Evolutionary conservation across 768 basidiomycete species (phyloP), one percentile per base, ranked within the genome.

Genomic region (Gloeostereum incarnatum): DNA sequence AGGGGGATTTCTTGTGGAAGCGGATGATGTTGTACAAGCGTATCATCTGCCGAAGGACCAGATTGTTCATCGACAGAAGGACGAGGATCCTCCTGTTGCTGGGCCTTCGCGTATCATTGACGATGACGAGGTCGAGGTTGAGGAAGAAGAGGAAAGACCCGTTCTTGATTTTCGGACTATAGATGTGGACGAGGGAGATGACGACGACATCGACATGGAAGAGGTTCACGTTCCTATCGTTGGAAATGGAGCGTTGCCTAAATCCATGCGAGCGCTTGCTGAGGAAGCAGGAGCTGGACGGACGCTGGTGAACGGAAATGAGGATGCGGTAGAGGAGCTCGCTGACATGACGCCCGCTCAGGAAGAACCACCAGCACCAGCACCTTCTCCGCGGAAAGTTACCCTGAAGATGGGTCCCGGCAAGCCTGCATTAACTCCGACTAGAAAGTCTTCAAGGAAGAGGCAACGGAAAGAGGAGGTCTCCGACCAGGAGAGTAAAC

Each of bases 21-120:
- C 76, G 5, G 83, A 81, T 49, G 76, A 73, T 42, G 79, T 89
- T 38, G 82, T 90, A 2, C 65, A 81, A 54, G 72, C 75, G 2
- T 90, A 76, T 54, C 69, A 70, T 41, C 60, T 90, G 19, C 87
- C 87, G 1, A 76, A 75, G 44, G 25, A 36, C 36, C 21, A 43
- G 31, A 32, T 35, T 40, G 34, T 44, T 38, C 39, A 40, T 43
- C 34, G 42, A 43, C 38, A 14, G 24, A 2, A 14, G 16, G 14
- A n/a, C 20, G 5, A 19, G 24, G 21, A 35, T 20, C 13, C 21
- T 30, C 21, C 3, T n/a, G 14, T 8, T 34, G 24, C 10, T 21
- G 11, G 9, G n/a, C n/a, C n/a, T n/a, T 22, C 26, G 5, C n/a
- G 11, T 4, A 27, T 4, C 6, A 6, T 8, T 4, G 13, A 8